Percentiles rank a stretch among this genome's conserved stretches.
Evolutionary conservation across 495 filamentous ascomycete species (phyloP).

Genomic region (Tuber indicum): DNA sequence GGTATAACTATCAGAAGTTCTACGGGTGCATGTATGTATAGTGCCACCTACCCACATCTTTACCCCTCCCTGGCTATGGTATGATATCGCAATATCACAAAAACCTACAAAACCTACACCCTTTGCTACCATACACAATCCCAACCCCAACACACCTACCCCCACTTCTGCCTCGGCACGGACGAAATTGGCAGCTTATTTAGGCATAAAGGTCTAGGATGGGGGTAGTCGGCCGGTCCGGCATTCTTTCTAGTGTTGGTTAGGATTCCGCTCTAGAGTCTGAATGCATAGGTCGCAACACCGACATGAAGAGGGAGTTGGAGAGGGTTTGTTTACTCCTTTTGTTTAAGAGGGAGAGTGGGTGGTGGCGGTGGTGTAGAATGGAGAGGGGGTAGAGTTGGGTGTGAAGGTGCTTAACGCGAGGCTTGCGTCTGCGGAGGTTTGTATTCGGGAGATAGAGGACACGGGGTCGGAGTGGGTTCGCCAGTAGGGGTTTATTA

Average conservation of each 20-base stretch:
- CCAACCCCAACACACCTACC: too few relatives aligned
- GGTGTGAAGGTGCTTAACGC: slow-evolving; percentile 16
- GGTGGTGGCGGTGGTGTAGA: slow-evolving; percentile 11
- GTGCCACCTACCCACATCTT: neutral
- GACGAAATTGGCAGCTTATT: too few relatives aligned
- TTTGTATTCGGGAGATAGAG: slow-evolving; percentile 8
- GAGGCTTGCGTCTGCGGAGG: slow-evolving; percentile 16
- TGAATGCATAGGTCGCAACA: slow-evolving; percentile 7
- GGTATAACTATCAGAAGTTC: too few relatives aligned
- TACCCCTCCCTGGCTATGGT: neutral
- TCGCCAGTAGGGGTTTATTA: slow-evolving; percentile 15
- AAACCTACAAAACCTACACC: too few relatives aligned
- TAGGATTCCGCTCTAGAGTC: too few relatives aligned
- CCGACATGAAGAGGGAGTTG: slow-evolving; percentile 17
- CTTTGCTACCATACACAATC: too few relatives aligned
- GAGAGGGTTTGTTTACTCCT: slow-evolving; percentile 2
- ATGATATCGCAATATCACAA: neutral
- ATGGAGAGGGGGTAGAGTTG: slow-evolving; percentile 9
- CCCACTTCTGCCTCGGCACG: too few relatives aligned
- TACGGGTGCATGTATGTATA: neutral
- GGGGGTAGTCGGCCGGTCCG: too few relatives aligned
- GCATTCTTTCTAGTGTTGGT: too few relatives aligned
- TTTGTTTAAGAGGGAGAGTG: too few relatives aligned
- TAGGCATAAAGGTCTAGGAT: too few relatives aligned
- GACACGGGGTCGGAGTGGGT: slow-evolving; percentile 6